Evolutionary conservation across 306 rosid genomes (phyloP), one percentile per base, ranked within the genome.

Genomic region (Cicer pinnatifidum): DNA sequence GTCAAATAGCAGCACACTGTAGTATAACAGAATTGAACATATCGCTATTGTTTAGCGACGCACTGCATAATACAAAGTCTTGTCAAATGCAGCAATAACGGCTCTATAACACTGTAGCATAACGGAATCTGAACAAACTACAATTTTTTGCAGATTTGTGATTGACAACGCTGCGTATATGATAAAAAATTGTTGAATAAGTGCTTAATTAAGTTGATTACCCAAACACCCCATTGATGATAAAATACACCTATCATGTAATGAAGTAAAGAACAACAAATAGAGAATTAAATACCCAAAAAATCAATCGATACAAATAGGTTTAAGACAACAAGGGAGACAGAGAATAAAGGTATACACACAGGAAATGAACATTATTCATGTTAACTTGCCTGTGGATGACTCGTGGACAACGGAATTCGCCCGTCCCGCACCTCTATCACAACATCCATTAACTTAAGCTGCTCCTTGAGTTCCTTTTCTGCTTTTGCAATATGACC

Each of bases 401-500:
- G 98, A 84, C 85, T 81, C 6, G 98, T 93, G 77, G 97, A 91
- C 81, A 91, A 3, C 3, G 98, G 98, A 80, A 93, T 93, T 77
- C 98, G 85, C 0, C 96, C 96, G 52, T 93, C 98, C 53, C 97
- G 89, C 41, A 93, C 92, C 83, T 93, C 98, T 28, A 93, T 89
- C 56, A 93, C 97, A 60, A 93, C 98, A 83, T 91, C 98, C 85
- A 93, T 93, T 85, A 89, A 83, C 86, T 83, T 91, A 75, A 93
- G 86, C 65, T 93, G 98, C 67, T 81, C 83, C 83, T 93, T 93
- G 11, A 93, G 89, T 69, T 93, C 97, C 78, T 91, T 91, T 67
- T 93, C 98, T 20, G 98, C 89, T 87, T 93, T 93, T 53, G 96
- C 97, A 81, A 93, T 93, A 83, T 93, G 98, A 67, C 98, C 98